phyloP scores from a whole-genome alignment of 176 grass and related monocot species.

The barley (Hordeum vulgare) region DNA sequence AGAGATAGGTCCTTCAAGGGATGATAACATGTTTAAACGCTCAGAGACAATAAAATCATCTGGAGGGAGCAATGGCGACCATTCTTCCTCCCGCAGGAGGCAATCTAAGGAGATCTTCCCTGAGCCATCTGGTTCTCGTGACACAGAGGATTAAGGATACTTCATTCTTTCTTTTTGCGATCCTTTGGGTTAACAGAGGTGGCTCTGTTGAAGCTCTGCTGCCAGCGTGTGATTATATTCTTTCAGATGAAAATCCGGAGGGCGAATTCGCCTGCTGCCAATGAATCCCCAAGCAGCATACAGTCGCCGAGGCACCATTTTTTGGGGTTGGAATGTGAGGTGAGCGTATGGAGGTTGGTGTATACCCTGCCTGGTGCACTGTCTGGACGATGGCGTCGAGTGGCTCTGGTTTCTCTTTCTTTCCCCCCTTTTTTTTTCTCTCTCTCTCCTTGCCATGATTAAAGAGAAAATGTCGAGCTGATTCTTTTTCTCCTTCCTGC shows the following conservation, averaged over 20 bases:
- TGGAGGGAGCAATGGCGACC: slow-evolving; percentile 79
- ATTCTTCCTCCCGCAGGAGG: slow-evolving; percentile 73
- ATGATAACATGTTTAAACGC: slow-evolving; percentile 50
- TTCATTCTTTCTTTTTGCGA: background rate
- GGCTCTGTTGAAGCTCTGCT: slow-evolving; percentile 10
- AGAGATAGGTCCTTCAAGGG: slow-evolving; percentile 60
- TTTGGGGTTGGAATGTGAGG: slow-evolving; percentile 1
- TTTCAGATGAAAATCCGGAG: background rate
- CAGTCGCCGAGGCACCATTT: slow-evolving; percentile 31
- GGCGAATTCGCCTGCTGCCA: slow-evolving; percentile 17
- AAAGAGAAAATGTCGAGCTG: slow-evolving; percentile 49
- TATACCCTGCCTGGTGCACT: slow-evolving; percentile 8
- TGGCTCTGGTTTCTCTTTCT: slow-evolving; percentile 2
- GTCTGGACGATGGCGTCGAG: slow-evolving; percentile 5
- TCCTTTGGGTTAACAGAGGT: slow-evolving; percentile 17
- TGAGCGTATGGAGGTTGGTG: slow-evolving; percentile 19
- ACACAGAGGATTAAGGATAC: slow-evolving; percentile 60
- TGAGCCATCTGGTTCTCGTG: slow-evolving; percentile 65
- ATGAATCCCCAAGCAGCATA: slow-evolving; percentile 12
- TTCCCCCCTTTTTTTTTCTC: background rate
- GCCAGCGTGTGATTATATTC: slow-evolving; percentile 16
- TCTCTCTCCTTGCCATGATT: background rate
- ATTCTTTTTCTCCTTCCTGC: slow-evolving; percentile 39
- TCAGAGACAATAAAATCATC: slow-evolving; percentile 80
- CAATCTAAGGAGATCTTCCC: slow-evolving; percentile 81